Evolutionary conservation across 2,329 filamentous ascomycete species (phyloP).

Genomic region (Colletotrichum sp.): DNA sequence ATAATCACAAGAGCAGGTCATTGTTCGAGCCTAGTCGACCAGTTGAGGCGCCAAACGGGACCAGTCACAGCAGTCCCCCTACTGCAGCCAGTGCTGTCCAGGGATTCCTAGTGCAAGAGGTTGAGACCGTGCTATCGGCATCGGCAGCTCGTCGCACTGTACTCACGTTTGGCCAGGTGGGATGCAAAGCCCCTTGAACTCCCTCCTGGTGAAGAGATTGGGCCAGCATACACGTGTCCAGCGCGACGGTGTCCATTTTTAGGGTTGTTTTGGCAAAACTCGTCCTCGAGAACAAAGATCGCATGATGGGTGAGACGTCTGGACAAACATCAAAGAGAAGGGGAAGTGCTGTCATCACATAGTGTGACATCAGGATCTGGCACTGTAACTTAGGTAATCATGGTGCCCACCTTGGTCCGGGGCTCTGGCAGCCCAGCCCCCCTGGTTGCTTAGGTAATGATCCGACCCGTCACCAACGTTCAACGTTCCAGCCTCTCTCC

Average conservation of each 20-base stretch:
- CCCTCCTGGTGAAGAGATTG: not conserved
- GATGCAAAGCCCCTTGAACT: not conserved
- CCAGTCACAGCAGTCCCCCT: conserved; percentile 10
- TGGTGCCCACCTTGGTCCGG: not conserved
- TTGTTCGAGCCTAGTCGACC: conserved; percentile 11
- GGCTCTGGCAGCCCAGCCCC: not conserved
- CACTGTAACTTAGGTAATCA: not conserved
- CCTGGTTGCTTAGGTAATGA: conserved; percentile 1
- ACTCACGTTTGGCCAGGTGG: not conserved
- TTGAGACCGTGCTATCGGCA: conserved; percentile 6
- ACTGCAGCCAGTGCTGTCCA: conserved; percentile 1
- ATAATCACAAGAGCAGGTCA: conserved; percentile 22
- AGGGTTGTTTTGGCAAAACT: not conserved
- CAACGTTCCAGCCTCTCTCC: conserved; percentile 14
- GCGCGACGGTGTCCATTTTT: not conserved
- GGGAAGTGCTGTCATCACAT: conserved; percentile 11
- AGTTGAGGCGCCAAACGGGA: conserved; percentile 16
- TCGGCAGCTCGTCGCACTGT: not conserved
- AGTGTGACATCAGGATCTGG: not conserved
- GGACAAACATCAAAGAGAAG: not conserved
- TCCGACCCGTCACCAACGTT: conserved; percentile 8
- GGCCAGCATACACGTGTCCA: not conserved
- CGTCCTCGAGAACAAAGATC: not conserved
- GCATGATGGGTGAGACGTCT: not conserved
- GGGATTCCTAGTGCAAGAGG: conserved; percentile 2